phyloP scores from a whole-genome alignment of 805 yeast species.

The Wickerhamomyces chambardii region DNA sequence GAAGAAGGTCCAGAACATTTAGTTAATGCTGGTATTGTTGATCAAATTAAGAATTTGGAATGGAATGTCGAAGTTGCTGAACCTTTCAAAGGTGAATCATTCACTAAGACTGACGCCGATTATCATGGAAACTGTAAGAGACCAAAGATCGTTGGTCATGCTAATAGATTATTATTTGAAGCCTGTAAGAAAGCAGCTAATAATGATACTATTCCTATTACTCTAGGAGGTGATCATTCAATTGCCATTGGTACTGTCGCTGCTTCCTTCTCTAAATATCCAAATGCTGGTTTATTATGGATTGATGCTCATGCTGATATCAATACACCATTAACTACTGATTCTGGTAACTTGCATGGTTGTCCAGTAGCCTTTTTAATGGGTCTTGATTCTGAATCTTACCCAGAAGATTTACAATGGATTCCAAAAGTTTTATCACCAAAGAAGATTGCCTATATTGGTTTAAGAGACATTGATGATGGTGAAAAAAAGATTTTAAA shows the following conservation, averaged over 20 bases:
- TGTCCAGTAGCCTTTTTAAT: conserved; percentile 89
- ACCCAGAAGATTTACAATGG: conserved; percentile 78
- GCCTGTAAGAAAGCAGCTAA: conserved; percentile 44
- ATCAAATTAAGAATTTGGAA: conserved; percentile 57
- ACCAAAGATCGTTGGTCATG: conserved; percentile 68
- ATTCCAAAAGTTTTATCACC: conserved; percentile 60
- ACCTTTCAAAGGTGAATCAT: conserved; percentile 43
- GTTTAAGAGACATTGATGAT: conserved; percentile 85
- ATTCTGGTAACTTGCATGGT: conserved; percentile 90
- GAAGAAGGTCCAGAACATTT: conserved; percentile 88
- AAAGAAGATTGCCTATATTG: conserved; percentile 80
- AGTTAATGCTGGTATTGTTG: conserved; percentile 59
- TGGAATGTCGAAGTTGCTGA: conserved; percentile 52
- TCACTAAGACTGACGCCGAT: conserved; percentile 38
- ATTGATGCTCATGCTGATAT: conserved; percentile 98
- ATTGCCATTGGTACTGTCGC: conserved; percentile 90
- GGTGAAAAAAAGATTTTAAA: conserved; percentile 73
- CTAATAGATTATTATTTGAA: conserved; percentile 55
- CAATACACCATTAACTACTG: conserved; percentile 78
- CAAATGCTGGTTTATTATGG: conserved; percentile 90
- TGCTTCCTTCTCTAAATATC: conserved; percentile 70
- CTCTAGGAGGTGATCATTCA: conserved; percentile 96
- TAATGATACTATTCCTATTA: conserved; percentile 55
- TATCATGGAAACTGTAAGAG: conserved; percentile 53
- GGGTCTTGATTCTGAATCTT: conserved; percentile 63